Evolutionary conservation across 352 stramenopile species (phyloP).

Genomic region (Phytophthora litchii): DNA sequence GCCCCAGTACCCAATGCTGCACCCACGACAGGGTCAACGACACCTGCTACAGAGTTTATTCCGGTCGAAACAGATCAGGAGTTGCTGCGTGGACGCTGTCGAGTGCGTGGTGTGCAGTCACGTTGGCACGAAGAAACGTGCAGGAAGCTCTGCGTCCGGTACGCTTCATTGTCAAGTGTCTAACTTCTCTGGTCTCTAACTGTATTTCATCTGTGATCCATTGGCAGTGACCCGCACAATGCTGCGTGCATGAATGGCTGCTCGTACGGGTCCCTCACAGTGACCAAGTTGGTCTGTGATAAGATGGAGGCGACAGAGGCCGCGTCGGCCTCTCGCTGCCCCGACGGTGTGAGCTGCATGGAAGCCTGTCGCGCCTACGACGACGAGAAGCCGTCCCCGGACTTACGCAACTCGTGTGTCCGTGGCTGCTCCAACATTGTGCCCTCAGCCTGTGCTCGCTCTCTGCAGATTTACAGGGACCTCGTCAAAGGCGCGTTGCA

Average conservation of each 20-base stretch:
- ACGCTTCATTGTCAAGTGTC: neutral
- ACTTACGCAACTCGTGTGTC: conserved; percentile 58
- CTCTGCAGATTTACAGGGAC: conserved; percentile 71
- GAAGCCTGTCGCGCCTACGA: conserved; percentile 68
- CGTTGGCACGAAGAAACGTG: conserved; percentile 80
- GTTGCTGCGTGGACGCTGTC: conserved; percentile 56
- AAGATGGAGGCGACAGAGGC: conserved; percentile 38
- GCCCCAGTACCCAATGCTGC: neutral
- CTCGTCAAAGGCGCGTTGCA: conserved; percentile 23
- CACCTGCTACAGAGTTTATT: neutral
- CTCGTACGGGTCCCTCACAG: conserved; percentile 72
- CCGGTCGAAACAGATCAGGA: conserved; percentile 30
- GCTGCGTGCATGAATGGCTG: conserved; percentile 78
- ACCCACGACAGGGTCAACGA: neutral
- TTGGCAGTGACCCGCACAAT: conserved; percentile 57
- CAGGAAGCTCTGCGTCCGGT: conserved; percentile 64
- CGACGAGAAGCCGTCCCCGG: conserved; percentile 49
- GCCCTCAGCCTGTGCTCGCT: conserved; percentile 61
- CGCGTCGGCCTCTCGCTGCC: conserved; percentile 43
- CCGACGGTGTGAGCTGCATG: conserved; percentile 64
- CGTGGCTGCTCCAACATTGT: conserved; percentile 65
- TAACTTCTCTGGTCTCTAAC: neutral
- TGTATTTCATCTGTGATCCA: conserved; percentile 9
- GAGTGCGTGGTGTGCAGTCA: conserved; percentile 66
- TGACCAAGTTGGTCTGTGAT: conserved; percentile 74